Base-by-base conservation (phyloP, 2,329 filamentous ascomycete species). In the Fusarium multiceps region DNA sequence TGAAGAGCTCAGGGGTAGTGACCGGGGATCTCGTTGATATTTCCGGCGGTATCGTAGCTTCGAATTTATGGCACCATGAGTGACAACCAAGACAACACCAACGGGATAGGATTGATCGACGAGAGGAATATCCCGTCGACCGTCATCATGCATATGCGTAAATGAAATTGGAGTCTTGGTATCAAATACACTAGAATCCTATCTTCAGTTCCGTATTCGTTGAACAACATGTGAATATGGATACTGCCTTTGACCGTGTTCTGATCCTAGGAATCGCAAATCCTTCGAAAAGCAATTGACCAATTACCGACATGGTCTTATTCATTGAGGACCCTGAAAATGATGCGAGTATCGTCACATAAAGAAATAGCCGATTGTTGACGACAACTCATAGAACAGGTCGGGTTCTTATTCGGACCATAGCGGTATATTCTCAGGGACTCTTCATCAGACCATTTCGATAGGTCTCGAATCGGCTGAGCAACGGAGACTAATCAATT, bases 371-470 rank as follows among this genome's bases (percentile, higher is more conserved):
- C 61, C 60, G 62, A 34, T 49, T 40, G 53, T 68, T 57, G 45
- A 64, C 68, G 47, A 68, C 59, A 56, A 66, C 55, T 59, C 56
- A 66, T 69, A 28, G 32, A 50, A 47, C 11, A 49, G 37, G 48
- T 71, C 72, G 68, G 46, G 48, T 65, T 75, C 73, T 75, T 75
- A 75, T 75, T 75, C 73, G 73, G 72, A 65, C 66, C 56, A 57
- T 40, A 28, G 41, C 34, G 12, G 46, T 34, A 43, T 25, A 59
- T 27, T 63, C 59, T 68, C 59, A 65, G 43, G 49, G 65, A 46
- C 32, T 57, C 20, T n/a, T 48, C 55, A 74, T 75, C 73, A 62
- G 72, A 61, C 73, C 73, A 75, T 75, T 65, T 46, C 18, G 5
- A 34, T 12, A 53, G 27, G 45, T 25, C 46, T 54, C 20, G 41